These are phyloP conservation scores for Dryas octopetala DNA, from an alignment of 306 rosid genomes.

Conservation along the genomic window DNA sequence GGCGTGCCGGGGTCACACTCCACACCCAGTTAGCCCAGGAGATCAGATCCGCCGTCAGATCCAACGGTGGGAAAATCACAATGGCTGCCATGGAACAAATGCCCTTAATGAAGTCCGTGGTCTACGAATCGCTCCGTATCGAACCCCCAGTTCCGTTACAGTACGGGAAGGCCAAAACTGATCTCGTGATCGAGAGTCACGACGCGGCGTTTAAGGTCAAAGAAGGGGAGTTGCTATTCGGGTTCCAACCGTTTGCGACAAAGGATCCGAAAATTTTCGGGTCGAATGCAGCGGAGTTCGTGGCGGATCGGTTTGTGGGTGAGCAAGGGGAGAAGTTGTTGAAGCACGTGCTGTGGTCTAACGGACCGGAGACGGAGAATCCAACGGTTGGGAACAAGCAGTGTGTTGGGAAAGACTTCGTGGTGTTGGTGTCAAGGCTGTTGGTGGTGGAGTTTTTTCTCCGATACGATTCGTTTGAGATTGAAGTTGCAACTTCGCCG, in stretches of 20 bases:
- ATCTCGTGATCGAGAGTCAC: conserved; percentile 71
- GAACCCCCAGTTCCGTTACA: conserved; percentile 86
- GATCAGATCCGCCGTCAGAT: conserved; percentile 52
- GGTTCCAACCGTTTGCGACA: conserved; percentile 90
- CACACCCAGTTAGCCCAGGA: conserved; percentile 64
- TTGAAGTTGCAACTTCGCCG: conserved; percentile 43
- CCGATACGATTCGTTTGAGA: conserved; percentile 70
- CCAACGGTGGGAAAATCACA: conserved; percentile 63
- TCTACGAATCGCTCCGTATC: conserved; percentile 69
- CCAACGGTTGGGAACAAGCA: conserved; percentile 63
- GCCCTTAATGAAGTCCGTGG: conserved; percentile 84
- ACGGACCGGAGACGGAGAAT: conserved; percentile 72
- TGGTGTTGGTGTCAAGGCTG: conserved; percentile 52
- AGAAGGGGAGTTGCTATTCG: conserved; percentile 74
- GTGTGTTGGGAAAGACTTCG: conserved; percentile 85
- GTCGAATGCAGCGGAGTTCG: conserved; percentile 50
- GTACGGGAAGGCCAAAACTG: conserved; percentile 71
- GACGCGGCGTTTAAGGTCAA: conserved; percentile 68
- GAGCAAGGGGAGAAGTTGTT: conserved; percentile 71
- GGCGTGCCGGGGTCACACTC: conserved; percentile 58
- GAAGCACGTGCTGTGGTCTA: conserved; percentile 85
- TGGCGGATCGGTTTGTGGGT: conserved; percentile 72
- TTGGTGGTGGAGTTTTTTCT: conserved; percentile 69
- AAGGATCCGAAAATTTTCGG: conserved; percentile 76
- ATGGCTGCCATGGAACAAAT: conserved; percentile 71